phyloP scores from a whole-genome alignment of 768 basidiomycete genomes.

The Mycena maculata region DNA sequence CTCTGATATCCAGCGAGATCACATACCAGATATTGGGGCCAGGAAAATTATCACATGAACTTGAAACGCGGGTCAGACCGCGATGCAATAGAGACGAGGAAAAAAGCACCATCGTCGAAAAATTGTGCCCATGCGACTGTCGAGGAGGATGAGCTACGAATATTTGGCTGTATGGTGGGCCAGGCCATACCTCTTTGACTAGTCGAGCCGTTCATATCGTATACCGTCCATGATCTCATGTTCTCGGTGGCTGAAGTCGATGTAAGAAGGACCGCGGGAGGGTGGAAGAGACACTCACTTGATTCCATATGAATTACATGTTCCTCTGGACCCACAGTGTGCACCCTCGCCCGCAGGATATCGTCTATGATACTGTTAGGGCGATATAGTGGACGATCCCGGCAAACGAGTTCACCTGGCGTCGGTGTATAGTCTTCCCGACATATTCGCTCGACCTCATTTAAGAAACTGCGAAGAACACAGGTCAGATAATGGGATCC shows the following conservation, averaged over 20 bases:
- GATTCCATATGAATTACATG: constrained; percentile 65
- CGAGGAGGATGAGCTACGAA: neutral
- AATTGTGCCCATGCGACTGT: constrained; percentile 75
- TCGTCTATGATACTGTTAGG: constrained; percentile 55
- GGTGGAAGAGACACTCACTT: constrained; percentile 24
- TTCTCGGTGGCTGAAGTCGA: constrained; percentile 38
- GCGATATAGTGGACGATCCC: neutral
- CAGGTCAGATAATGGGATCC: neutral
- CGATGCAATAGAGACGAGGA: constrained; percentile 30
- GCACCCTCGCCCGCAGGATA: constrained; percentile 71
- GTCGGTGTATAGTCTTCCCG: constrained; percentile 63
- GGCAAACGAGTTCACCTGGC: constrained; percentile 53
- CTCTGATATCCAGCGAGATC: neutral
- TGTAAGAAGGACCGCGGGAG: neutral
- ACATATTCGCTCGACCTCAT: constrained; percentile 64
- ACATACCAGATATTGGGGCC: constrained; percentile 62
- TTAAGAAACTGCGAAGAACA: constrained; percentile 61
- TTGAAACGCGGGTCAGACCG: constrained; percentile 35
- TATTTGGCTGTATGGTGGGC: neutral
- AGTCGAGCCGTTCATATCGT: constrained; percentile 73
- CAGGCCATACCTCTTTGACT: constrained; percentile 62
- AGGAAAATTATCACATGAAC: constrained; percentile 76
- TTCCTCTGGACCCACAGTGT: constrained; percentile 74
- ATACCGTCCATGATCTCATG: constrained; percentile 68
- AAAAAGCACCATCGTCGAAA: constrained; percentile 68